Evolutionary conservation across 192 early-diverging fungal genomes (phyloP), one percentile per base, ranked within the genome.

Genomic region (Pilobolus umbonatus): DNA sequence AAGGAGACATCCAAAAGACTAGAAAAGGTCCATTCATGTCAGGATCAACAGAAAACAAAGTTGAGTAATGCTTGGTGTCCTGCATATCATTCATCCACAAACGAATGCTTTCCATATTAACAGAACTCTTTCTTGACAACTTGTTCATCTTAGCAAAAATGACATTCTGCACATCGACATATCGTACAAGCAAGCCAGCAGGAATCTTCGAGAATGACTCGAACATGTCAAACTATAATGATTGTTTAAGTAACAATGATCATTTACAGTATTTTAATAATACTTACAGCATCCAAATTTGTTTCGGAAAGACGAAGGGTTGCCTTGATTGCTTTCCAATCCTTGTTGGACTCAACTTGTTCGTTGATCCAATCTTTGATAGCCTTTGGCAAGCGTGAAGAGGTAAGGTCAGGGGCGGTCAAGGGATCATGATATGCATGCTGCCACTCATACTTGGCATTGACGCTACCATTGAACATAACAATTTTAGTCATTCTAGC

Each of bases 281-380:
- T n/a, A n/a, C n/a, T n/a, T n/a, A n/a, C n/a, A n/a, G n/a, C n/a
- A n/a, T n/a, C n/a, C n/a, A n/a, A n/a, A n/a, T n/a, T n/a, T n/a
- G n/a, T n/a, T n/a, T n/a, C n/a, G n/a, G n/a, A n/a, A n/a, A n/a
- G n/a, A n/a, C n/a, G n/a, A n/a, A n/a, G n/a, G n/a, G n/a, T n/a
- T n/a, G n/a, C n/a, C n/a, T n/a, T n/a, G n/a, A 58, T 58, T 45
- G 42, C 5, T 24, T 58, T 34, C 56, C 43, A 40, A 47, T 46
- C 30, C 10, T 10, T 34, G 32, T 30, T 46, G 42, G 42, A 34
- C 8, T 45, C 44, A 9, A n/a, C 44, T 7, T 45, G 44, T 24
- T 45, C 6, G 1, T n/a, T 45, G 44, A 45, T n/a, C 44, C 7
- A 45, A n/a, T 22, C 15, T 24, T 45, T 45, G 22, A 45, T 45